Conservation (phyloP, 371 early-diverging fungal species). For the Nematocida ausubeli region DNA sequence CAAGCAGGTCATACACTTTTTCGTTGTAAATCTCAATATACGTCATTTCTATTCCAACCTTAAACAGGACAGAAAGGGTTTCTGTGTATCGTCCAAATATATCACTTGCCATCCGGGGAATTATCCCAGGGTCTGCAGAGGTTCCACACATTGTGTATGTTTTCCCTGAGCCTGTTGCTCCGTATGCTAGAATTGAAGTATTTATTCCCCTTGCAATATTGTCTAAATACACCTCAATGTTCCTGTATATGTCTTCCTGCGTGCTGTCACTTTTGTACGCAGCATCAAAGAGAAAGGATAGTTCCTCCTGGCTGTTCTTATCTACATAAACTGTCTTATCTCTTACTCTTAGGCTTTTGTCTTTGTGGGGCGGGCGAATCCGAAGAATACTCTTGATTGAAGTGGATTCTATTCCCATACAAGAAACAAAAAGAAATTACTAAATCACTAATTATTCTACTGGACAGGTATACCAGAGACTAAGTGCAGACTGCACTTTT, state of each 20-base stretch:
- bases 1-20: constrained; percentile 47
- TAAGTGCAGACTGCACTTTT: too few relatives aligned
- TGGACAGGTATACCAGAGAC: too few relatives aligned
- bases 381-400: constrained; percentile 29
- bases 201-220: constrained; percentile 48
- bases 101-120: constrained; percentile 69
- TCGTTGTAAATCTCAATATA: constrained; percentile 66
- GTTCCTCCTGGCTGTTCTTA: constrained; percentile 37
- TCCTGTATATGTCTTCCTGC: constrained; percentile 28
- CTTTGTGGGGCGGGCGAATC: constrained; percentile 31
- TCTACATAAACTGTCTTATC: constrained; percentile 12
- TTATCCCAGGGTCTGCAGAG: constrained; percentile 64
- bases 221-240: constrained; percentile 41
- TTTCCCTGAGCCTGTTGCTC: constrained; percentile 73
- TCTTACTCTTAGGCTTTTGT: constrained; percentile 14
- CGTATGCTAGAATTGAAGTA: constrained; percentile 72
- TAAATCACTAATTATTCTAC: background rate
- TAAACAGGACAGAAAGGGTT: constrained; percentile 42
- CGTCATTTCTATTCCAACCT: constrained; percentile 36
- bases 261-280: constrained; percentile 1
- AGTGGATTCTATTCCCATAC: background rate
- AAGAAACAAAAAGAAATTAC: constrained; percentile 49
- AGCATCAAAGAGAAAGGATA: constrained; percentile 25
- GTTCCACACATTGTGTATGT: constrained; percentile 72
- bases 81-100: constrained; percentile 38